Conservation (phyloP, 2,329 filamentous ascomycete species). For the Arthroderma sp. region DNA sequence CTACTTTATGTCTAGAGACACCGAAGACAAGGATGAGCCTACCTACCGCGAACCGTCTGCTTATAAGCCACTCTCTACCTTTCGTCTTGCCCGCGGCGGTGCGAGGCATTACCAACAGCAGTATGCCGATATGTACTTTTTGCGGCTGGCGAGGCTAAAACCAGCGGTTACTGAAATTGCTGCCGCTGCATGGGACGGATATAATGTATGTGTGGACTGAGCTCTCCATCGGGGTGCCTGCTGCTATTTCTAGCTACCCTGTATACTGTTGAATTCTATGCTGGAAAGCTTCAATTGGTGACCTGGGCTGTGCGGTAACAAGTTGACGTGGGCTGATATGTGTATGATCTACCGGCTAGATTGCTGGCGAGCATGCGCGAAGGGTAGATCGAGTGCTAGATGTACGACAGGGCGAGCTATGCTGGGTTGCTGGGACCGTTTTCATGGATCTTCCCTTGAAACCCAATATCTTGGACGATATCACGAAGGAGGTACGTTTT, state of each 20-base stretch:
- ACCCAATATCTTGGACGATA: conserved; percentile 88
- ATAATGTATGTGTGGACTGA: conserved; percentile 36
- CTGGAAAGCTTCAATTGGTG: neutral
- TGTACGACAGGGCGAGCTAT: conserved; percentile 86
- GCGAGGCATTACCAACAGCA: conserved; percentile 75
- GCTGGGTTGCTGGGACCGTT: conserved; percentile 87
- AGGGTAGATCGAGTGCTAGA: conserved; percentile 82
- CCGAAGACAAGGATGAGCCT: conserved; percentile 26
- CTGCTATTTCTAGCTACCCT: neutral
- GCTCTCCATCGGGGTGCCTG: neutral
- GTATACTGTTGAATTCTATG: neutral
- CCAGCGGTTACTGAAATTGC: conserved; percentile 66
- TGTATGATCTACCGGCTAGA: conserved; percentile 25
- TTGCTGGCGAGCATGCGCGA: conserved; percentile 62
- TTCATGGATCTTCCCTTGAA: conserved; percentile 97
- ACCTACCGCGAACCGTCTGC: conserved; percentile 43
- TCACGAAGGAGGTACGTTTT: conserved; percentile 70
- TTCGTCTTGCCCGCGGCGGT: conserved; percentile 52
- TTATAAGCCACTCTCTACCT: conserved; percentile 67
- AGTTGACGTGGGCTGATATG: conserved; percentile 1
- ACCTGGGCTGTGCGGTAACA: neutral
- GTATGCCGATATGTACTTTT: conserved; percentile 95
- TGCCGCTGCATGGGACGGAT: conserved; percentile 60
- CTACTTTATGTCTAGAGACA: neutral
- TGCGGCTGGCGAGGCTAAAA: conserved; percentile 78